Evolutionary conservation across 164 flowering plant species (phyloP).

Genomic region (Chimonanthus salicifolius): DNA sequence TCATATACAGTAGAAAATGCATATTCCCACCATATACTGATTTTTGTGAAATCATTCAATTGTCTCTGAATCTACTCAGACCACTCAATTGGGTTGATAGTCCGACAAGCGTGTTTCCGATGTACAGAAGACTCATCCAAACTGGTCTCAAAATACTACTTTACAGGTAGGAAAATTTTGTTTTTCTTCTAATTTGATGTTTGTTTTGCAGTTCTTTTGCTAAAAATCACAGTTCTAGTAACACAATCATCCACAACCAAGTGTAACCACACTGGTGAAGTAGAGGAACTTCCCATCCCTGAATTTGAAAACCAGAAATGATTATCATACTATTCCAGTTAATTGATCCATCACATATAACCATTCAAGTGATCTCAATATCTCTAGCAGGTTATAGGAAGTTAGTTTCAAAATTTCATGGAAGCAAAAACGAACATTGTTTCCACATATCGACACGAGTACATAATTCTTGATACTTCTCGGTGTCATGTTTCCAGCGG

Average conservation of each 20-base stretch:
- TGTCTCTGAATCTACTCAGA: neutral
- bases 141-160: neutral
- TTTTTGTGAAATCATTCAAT: neutral
- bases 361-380: no score
- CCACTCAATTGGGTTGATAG: neutral
- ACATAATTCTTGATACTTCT: neutral
- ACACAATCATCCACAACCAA: no score
- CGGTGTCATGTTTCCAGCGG: neutral
- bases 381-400: no score
- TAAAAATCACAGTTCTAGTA: no score
- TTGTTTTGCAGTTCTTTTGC: no score
- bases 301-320: no score
- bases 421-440: no score
- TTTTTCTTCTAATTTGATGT: neutral
- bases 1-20: neutral
- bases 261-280: no score
- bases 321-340: no score
- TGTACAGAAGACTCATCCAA: neutral
- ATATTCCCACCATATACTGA: neutral
- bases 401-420: no score
- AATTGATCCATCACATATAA: no score
- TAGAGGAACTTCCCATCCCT: no score
- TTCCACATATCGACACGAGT: neutral
- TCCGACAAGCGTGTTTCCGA: neutral
- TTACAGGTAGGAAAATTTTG: neutral